Evolutionary conservation across 2,329 filamentous ascomycete species (phyloP).

Genomic region (Rhynchosporium agropyri): DNA sequence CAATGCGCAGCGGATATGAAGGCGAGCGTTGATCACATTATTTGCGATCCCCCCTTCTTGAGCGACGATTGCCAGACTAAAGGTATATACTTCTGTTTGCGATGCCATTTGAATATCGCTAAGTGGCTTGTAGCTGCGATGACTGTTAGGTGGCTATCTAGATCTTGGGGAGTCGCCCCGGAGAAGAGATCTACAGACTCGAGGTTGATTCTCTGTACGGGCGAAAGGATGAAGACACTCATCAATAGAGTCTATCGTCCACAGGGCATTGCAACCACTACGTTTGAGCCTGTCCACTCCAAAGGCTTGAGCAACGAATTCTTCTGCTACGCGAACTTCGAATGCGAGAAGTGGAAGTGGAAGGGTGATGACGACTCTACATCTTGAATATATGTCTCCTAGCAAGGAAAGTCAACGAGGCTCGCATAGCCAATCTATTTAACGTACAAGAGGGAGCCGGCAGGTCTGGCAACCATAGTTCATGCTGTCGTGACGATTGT

Average conservation of each 20-base stretch:
- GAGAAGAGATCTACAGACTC: slow-evolving; percentile 18
- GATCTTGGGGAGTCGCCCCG: slow-evolving; percentile 38
- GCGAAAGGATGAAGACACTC: slow-evolving; percentile 71
- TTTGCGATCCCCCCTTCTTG: slow-evolving; percentile 79
- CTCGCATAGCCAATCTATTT: slow-evolving; percentile 11
- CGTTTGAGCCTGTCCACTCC: slow-evolving; percentile 69
- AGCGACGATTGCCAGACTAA: slow-evolving; percentile 82
- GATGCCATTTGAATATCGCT: not conserved
- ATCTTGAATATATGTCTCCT: slow-evolving; percentile 1
- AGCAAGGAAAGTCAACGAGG: slow-evolving; percentile 5
- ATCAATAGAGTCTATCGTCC: slow-evolving; percentile 68
- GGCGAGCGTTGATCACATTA: slow-evolving; percentile 66
- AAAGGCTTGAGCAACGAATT: slow-evolving; percentile 80
- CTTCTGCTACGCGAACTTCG: slow-evolving; percentile 77
- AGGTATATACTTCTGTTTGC: slow-evolving; percentile 48
- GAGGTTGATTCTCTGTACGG: slow-evolving; percentile 69
- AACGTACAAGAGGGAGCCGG: slow-evolving; percentile 5
- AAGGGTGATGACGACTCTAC: not conserved
- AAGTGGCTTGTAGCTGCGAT: slow-evolving; percentile 58
- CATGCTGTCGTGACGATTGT: slow-evolving; percentile 18
- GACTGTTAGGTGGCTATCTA: slow-evolving; percentile 74
- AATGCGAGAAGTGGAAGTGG: slow-evolving; percentile 57
- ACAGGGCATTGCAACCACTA: slow-evolving; percentile 64
- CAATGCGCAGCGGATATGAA: slow-evolving; percentile 55
- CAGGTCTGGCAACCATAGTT: slow-evolving; percentile 11